Conservation (phyloP, 78 protist species). For the Polysphondylium violaceum region DNA sequence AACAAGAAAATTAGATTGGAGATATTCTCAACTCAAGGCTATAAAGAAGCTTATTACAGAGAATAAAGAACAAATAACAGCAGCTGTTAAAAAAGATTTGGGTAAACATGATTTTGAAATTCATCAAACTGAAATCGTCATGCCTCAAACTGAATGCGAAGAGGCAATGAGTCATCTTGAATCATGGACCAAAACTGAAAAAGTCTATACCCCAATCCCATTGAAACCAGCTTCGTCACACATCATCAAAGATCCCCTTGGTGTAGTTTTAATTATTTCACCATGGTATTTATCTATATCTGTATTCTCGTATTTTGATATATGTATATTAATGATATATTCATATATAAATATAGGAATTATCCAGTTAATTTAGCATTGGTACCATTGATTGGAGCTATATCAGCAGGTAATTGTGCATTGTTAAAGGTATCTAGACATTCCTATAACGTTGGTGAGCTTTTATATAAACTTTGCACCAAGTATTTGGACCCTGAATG, state of each 20-base stretch:
- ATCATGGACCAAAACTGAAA: slow-evolving; percentile 59
- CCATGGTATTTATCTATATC: slow-evolving; percentile 87
- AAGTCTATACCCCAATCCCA: slow-evolving; percentile 54
- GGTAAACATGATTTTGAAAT: slow-evolving; percentile 77
- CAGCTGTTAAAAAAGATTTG: slow-evolving; percentile 57
- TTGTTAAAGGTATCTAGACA: slow-evolving; percentile 90
- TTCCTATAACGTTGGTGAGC: slow-evolving; percentile 19
- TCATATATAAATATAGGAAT: slow-evolving; percentile 28
- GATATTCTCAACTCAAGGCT: slow-evolving; percentile 57
- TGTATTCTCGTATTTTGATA: background rate
- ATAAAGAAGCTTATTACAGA: slow-evolving; percentile 61
- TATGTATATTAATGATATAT: background rate
- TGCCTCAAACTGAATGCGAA: slow-evolving; percentile 48
- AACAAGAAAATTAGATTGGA: slow-evolving; percentile 75
- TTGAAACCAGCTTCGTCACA: slow-evolving; percentile 56
- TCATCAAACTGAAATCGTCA: slow-evolving; percentile 53
- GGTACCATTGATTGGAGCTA: slow-evolving; percentile 89
- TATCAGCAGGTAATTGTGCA: slow-evolving; percentile 95
- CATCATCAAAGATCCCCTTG: slow-evolving; percentile 90
- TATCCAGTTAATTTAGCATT: slow-evolving; percentile 81
- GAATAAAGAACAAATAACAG: slow-evolving; percentile 59
- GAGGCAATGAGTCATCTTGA: slow-evolving; percentile 42
- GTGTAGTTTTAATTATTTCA: slow-evolving; percentile 93
- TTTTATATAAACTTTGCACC: slow-evolving; percentile 54
- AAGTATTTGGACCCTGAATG: slow-evolving; percentile 62